Base-by-base conservation (phyloP, 257 asterid genomes). In the Cruciata laevipes region DNA sequence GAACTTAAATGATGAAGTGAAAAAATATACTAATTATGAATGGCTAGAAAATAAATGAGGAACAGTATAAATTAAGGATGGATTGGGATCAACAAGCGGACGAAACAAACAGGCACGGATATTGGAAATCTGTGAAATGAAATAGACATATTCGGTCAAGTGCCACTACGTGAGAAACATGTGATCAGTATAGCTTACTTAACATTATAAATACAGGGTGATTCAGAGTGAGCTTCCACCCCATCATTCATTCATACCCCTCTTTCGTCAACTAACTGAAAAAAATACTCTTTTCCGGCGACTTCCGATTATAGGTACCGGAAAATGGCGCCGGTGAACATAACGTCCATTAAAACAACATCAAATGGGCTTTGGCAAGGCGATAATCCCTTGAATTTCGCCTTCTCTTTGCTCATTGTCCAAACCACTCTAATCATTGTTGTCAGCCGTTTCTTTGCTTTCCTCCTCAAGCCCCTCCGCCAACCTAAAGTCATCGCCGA, bases 401-500 rank as follows among this genome's bases (percentile, higher is more conserved):
- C 90, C 59, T 80, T 86, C 40, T 85, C 94, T 5, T 61, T 86
- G 71, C 73, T 86, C 37, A 84, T 84, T 20, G 65, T 82, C 66
- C 94, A 86, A 76, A 86, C 85, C 14, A 80, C 74, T 2, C 70
- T 84, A 20, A 75, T 82, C 69, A 52, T 86, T 23, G 49, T 70
- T 38, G 69, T 82, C 65, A 75, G 81, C 69, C 87, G 88, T 35
- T 61, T 76, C 32, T 79, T 86, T 70, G 79, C 85, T 61, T 73
- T 82, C 84, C 63, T 84, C 33, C 69, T 86, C 79, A 86, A 77
- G 62, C 94, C 90, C 65, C 76, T 86, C 74, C 89, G 79, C 4
- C 94, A 86, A 69, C 90, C 93, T 60, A 79, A 72, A 72, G 88
- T 84, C 76, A 64, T 84, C 25, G 89, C 89, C 0, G 88, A 86